Evolutionary conservation across 2,329 filamentous ascomycete genomes (phyloP), one percentile per base, ranked within the genome.

Genomic region (Cryphonectria carpinicola): DNA sequence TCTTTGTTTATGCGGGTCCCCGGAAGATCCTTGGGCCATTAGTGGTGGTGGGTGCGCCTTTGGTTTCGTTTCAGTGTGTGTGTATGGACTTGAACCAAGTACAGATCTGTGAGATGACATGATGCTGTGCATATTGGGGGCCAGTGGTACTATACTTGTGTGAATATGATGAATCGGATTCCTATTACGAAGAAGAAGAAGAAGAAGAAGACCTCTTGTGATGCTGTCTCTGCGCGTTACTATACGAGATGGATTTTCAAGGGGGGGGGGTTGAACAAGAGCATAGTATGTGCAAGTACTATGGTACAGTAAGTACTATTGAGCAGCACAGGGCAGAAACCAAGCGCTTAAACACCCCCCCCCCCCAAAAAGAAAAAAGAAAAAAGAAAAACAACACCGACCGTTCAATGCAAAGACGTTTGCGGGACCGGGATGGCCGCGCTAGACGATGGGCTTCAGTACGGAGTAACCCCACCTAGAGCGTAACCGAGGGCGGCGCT

Each of bases 11-110:
- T 56, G 52, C 52, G 52, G 10, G 5, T 32, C 14, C 52, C 52
- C 52, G 52, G 52, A 28, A 56, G 22, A 49, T 49, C 46, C 46
- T 49, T 49, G 65, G 65, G 14, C 52, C 46, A 52, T 17, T 25
- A n/a, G 39, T 41, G 60, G 39, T 41, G 60, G 35, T 35, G 60
- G 60, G 60, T 35, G 37, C 35, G 60, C 22, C 35, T 66, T 66
- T 65, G 28, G 65, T 71, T 70, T 70, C 49, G 70, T 71, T 67
- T 71, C 58, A 69, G 39, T 19, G 32, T n/a, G 22, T 49, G 37
- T 39, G 37, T 39, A 10, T 39, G 37, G 3, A n/a, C 3, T 49
- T n/a, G 3, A 49, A 7, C 3, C 17, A 49, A n/a, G 46, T n/a
- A 22, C 46, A 49, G 46, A 49, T 49, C 19, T 49, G 19, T 49